These are phyloP conservation scores for Cladosporium velox DNA, from an alignment of 2,329 filamentous ascomycete genomes.

Conservation along the genomic window DNA sequence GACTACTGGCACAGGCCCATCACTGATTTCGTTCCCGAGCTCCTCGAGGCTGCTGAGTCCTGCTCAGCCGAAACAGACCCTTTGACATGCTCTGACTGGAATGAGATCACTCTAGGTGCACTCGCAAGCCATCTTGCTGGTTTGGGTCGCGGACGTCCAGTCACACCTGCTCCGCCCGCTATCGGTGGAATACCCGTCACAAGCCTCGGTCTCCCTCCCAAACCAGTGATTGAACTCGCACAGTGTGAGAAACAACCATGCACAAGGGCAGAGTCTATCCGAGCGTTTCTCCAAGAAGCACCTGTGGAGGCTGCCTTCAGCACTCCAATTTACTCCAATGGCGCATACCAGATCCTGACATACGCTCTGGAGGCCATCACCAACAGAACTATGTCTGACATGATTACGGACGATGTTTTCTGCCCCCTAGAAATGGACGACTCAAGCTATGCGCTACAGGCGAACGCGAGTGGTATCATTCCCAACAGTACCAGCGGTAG, in stretches of 20 bases:
- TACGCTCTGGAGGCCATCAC: slow-evolving; percentile 50
- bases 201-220: slow-evolving; percentile 13
- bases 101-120: slow-evolving; percentile 50
- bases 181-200: slow-evolving; percentile 1
- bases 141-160: slow-evolving; percentile 28
- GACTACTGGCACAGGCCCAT: slow-evolving; percentile 44
- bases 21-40: slow-evolving; percentile 49
- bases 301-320: slow-evolving; percentile 48
- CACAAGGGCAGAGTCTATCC: slow-evolving; percentile 38
- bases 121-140: slow-evolving; percentile 52
- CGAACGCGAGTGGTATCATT: slow-evolving; percentile 37
- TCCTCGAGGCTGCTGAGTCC: slow-evolving; percentile 33
- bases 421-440: slow-evolving; percentile 45
- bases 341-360: slow-evolving; percentile 48
- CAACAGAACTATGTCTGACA: slow-evolving; percentile 42
- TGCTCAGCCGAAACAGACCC: slow-evolving; percentile 30
- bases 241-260: slow-evolving; percentile 35
- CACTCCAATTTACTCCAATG: slow-evolving; percentile 53
- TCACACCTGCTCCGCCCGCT: neutral
- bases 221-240: slow-evolving; percentile 6
- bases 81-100: slow-evolving; percentile 46
- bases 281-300: slow-evolving; percentile 36
- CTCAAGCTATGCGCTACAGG: slow-evolving; percentile 21
- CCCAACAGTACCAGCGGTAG: slow-evolving; percentile 26
- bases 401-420: slow-evolving; percentile 46